Base-by-base conservation (phyloP, 2,329 filamentous ascomycete species). In the Fusarium anthophilum region DNA sequence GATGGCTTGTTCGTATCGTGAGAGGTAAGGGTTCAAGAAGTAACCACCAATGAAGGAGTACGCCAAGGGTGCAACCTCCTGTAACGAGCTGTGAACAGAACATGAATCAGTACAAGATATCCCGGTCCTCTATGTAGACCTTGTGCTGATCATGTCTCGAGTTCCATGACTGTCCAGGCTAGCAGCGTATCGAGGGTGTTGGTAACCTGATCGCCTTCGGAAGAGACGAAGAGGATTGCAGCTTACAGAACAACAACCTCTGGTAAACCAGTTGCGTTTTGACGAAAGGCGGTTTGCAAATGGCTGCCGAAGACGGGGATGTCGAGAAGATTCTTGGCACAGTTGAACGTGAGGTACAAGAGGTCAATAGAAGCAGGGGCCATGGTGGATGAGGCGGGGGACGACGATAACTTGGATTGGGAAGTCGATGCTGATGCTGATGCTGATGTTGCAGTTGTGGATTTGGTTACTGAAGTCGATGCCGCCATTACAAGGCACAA, bases 341-440 rank as follows among this genome's bases (percentile, higher is more conserved):
- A 97, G 81, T 98, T 98, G 86, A 96, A 98, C 17, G 95, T 97
- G 61, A 98, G 83, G 72, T 97, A 88, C 78, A 97, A 92, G 63
- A 95, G 83, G 77, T 92, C 90, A 63, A 97, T 86, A 44, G 56
- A 87, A 83, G 50, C 87, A 86, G 57, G 81, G 61, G 83, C 79
- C 84, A 81, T 81, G 69, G 64, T 72, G 69, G 58, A 41, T 55
- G 67, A 64, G 45, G 63, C 66, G 59, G 50, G 54, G 47, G 45
- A 53, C 50, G 41, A 53, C 44, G 67, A 53, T 38, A 51, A 38
- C 22, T 43, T 45, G 58, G 64, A 30, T 48, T 63, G 45, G 39
- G 58, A 51, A 10, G 57, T 58, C 59, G 72, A 43, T 38, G 63
- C 48, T 35, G 61, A 53, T 38, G 63, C 53, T 35, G 63, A 53